Conservation (phyloP, 768 basidiomycete genomes). For the Psilocybe cyanescens region DNA sequence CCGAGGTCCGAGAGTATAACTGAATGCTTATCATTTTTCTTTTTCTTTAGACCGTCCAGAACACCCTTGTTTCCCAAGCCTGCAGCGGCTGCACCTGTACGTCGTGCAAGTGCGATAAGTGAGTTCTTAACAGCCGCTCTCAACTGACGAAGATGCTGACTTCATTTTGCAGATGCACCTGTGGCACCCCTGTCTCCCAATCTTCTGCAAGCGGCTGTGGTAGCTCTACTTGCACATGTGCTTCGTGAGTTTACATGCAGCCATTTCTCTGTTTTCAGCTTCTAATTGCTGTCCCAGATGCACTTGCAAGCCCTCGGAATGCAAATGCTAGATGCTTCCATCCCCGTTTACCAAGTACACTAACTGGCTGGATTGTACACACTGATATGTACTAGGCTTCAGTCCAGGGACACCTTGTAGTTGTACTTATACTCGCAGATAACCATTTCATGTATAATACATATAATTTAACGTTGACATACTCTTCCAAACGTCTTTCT, state of each 20-base stretch:
- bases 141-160: neutral
- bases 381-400: too few species aligned
- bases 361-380: too few species aligned
- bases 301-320: slow-evolving; percentile 17
- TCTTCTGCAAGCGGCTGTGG: slow-evolving; percentile 12
- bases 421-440: too few species aligned
- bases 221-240: slow-evolving; percentile 15
- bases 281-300: neutral
- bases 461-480: too few species aligned
- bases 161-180: slow-evolving; percentile 3
- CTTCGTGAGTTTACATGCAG: slow-evolving; percentile 1
- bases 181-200: slow-evolving; percentile 15
- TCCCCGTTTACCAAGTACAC: too few species aligned
- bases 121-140: neutral
- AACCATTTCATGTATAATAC: too few species aligned
- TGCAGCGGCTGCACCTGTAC: slow-evolving; percentile 7
- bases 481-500: too few species aligned
- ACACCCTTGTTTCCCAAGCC: slow-evolving; percentile 10
- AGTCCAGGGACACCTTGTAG: too few species aligned
- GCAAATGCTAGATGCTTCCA: slow-evolving; percentile 11
- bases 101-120: slow-evolving; percentile 14
- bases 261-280: neutral
- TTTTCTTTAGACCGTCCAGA: slow-evolving; percentile 1
- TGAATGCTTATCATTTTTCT: too few species aligned
- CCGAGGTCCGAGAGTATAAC: too few species aligned